Percentiles rank a stretch among this genome's conserved stretches.
Evolutionary conservation across 495 filamentous ascomycete species (phyloP).

Genomic region (Friedmanniomyces simplex): DNA sequence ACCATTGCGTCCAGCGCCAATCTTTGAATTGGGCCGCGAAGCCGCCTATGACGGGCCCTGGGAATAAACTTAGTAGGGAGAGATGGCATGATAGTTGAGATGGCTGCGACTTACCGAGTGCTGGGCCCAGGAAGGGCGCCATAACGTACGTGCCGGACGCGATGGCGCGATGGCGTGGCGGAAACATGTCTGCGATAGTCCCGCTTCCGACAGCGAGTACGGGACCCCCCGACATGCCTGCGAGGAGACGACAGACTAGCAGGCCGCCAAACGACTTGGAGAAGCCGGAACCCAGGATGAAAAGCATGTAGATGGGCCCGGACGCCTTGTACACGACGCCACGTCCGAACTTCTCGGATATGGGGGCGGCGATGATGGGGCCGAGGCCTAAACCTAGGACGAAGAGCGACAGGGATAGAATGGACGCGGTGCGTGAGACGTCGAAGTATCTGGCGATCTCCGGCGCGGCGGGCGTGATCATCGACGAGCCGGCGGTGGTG

Average conservation of each 20-base stretch:
- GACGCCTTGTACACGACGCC: constrained; percentile 24
- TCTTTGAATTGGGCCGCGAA: constrained; percentile 32
- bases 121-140: constrained; percentile 48
- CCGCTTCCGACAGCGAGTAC: constrained; percentile 46
- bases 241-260: constrained; percentile 50
- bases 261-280: constrained; percentile 46
- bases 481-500: constrained; percentile 36
- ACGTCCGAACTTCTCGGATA: constrained; percentile 29
- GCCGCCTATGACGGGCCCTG: constrained; percentile 39
- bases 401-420: constrained; percentile 28
- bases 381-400: constrained; percentile 30
- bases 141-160: constrained; percentile 43
- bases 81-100: not conserved
- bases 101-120: constrained; percentile 39
- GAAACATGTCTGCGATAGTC: constrained; percentile 43
- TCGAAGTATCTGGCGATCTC: constrained; percentile 25
- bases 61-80: not conserved
- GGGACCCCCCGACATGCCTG: constrained; percentile 47
- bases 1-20: constrained; percentile 34
- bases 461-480: constrained; percentile 37
- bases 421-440: constrained; percentile 25
- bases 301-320: constrained; percentile 47
- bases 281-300: constrained; percentile 50
- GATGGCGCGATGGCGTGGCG: constrained; percentile 36
- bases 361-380: constrained; percentile 29